These are phyloP conservation scores for Microthlaspi erraticum DNA, from an alignment of 345 rosid species.

Conservation along the genomic window DNA sequence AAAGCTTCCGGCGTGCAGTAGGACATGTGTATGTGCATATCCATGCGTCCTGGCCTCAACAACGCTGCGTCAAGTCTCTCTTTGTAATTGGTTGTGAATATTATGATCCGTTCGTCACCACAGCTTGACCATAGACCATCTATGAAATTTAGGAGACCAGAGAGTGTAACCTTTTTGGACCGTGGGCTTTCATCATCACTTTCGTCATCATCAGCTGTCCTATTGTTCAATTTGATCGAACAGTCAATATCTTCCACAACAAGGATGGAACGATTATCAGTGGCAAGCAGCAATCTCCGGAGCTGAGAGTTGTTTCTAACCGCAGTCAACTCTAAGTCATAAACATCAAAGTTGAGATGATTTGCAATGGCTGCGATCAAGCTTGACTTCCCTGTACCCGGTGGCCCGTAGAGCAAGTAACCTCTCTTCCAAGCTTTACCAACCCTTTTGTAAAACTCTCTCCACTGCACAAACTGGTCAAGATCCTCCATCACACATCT, in stretches of 20 bases:
- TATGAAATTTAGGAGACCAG: slow-evolving; percentile 63
- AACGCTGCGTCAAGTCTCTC: slow-evolving; percentile 66
- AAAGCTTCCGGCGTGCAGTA: slow-evolving; percentile 52
- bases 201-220: slow-evolving; percentile 34
- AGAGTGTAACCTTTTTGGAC: slow-evolving; percentile 42
- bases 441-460: slow-evolving; percentile 59
- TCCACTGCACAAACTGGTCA: slow-evolving; percentile 60
- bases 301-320: slow-evolving; percentile 52
- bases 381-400: slow-evolving; percentile 85
- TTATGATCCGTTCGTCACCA: slow-evolving; percentile 65
- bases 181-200: neutral
- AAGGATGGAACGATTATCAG: slow-evolving; percentile 66
- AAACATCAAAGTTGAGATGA: slow-evolving; percentile 68
- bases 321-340: slow-evolving; percentile 63
- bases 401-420: slow-evolving; percentile 72
- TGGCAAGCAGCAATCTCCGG: slow-evolving; percentile 56
- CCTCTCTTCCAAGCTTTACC: slow-evolving; percentile 91
- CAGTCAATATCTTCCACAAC: slow-evolving; percentile 77
- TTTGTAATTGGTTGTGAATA: slow-evolving; percentile 68
- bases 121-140: slow-evolving; percentile 71
- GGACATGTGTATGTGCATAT: slow-evolving; percentile 68
- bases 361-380: slow-evolving; percentile 82
- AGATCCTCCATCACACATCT: slow-evolving; percentile 57
- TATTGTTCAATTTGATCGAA: slow-evolving; percentile 52
- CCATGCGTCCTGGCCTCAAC: slow-evolving; percentile 70